Evolutionary conservation across 257 asterid species (phyloP), one percentile per base, ranked within the genome.

Genomic region (Rubia yunnanensis): DNA sequence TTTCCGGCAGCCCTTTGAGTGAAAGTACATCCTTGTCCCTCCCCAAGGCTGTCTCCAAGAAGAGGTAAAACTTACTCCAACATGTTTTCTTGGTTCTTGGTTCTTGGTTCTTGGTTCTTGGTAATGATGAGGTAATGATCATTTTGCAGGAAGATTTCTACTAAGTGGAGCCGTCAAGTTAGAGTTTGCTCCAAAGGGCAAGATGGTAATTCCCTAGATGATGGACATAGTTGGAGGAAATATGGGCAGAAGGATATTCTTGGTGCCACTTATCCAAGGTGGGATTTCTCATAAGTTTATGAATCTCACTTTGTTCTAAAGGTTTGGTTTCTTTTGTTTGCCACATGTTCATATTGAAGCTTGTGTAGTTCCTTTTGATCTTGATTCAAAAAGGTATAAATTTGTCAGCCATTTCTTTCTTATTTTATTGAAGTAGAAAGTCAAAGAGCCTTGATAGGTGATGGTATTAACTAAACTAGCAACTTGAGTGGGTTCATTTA

Each of bases 191-290:
- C 75, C 5, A 84, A 61, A 62, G 70, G 76, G 4, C 55, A 56
- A 5, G 96, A 87, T 68, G 80, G 83, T 57, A 81, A 7, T 18
- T 32, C 76, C 22, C 65, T 70, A 32, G 83, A 78, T 39, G 98
- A 89, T 81, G 98, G 92, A 4, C 74, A 81, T 55, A 77, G 80
- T 65, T 92, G 98, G 98, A 85, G 96, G 63, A 92, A 92, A 77
- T 92, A 89, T 70, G 98, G 98, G 8, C 98, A 92, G 79, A 92
- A 92, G 71, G 88, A 77, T 50, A 88, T 92, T 65, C 74, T 92
- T 69, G 95, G 95, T 64, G 84, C 96, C 44, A 80, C 14, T 70
- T 77, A 79, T 77, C 96, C 95, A 55, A 92, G 98, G 98, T 86
- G 57, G 84, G 71, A 15, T 54, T 18, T 10, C 64, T 24, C 24